phyloP scores from a whole-genome alignment of 192 early-diverging fungal genomes.

The Globomyces pollinis-pini region DNA sequence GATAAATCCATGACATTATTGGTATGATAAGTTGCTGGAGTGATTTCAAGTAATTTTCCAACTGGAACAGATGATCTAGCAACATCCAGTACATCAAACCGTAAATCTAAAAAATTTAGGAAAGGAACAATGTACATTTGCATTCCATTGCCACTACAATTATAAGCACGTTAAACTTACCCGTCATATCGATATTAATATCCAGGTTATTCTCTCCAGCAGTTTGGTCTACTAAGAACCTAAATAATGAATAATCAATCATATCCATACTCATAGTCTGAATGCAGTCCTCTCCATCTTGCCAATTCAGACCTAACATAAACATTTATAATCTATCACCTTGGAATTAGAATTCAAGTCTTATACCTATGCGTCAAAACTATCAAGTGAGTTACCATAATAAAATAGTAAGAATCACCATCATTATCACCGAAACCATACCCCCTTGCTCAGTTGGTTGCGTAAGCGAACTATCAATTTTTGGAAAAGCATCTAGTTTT shows the following conservation, averaged over 20 bases:
- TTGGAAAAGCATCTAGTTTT: slow-evolving; percentile 8
- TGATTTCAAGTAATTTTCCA: slow-evolving; percentile 41
- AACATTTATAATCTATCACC: background rate
- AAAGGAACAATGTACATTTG: slow-evolving; percentile 31
- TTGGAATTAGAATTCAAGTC: background rate
- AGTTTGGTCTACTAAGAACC: slow-evolving; percentile 76
- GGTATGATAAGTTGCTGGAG: slow-evolving; percentile 13
- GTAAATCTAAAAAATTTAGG: slow-evolving; percentile 33
- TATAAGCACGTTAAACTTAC: too few species aligned
- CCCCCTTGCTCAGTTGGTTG: slow-evolving; percentile 4
- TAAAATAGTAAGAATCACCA: background rate
- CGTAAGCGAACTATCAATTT: background rate
- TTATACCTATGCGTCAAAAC: background rate
- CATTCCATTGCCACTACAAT: slow-evolving; percentile 90
- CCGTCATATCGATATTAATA: slow-evolving; percentile 80
- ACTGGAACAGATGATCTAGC: slow-evolving; percentile 51
- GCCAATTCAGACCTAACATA: slow-evolving; percentile 47
- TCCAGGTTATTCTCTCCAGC: too few species aligned
- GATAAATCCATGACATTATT: background rate
- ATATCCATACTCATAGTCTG: slow-evolving; percentile 66
- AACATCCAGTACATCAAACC: slow-evolving; percentile 63
- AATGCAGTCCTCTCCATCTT: slow-evolving; percentile 54
- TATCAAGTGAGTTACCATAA: background rate
- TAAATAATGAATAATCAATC: too few species aligned
- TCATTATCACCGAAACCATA: background rate